Base-by-base conservation (phyloP, 139 green algal genomes). In the Diplosphaera chodatii region DNA sequence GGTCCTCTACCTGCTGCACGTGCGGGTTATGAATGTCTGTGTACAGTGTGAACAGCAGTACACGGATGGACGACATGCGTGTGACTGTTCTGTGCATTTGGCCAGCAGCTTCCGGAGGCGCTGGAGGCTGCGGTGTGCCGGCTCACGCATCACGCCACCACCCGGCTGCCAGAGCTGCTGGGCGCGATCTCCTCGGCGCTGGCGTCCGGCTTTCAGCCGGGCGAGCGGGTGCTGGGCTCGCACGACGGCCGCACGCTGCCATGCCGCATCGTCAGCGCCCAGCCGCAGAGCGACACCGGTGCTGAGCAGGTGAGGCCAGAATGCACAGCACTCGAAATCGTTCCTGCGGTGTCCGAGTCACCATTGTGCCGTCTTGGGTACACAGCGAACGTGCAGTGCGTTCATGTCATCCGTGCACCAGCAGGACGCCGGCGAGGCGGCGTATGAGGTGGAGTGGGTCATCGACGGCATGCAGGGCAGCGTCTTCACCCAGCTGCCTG, bases 91-190 rank as follows among this genome's bases (percentile, higher is more conserved):
- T n/a, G 21, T 55, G 15, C 41, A 32, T 23, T 32, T 23, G 13
- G 37, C 40, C n/a, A n/a, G 72, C 84, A 91, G 81, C 86, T 89
- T 66, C 85, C 85, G 16, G 66, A 69, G 30, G 70, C 79, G 32
- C 75, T 79, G 23, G 83, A 90, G 67, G 69, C 69, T 0, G 48
- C 70, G 1, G 72, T 83, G 2, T 34, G 76, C 4, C 62, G 67
- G 1, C 34, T 81, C n/a, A 78, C 90, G 21, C 83, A 92, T 32
- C 85, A 90, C 32, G 76, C 67, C 41, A 77, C 72, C 5, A 32
- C 76, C 5, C 71, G 68, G 1, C 32, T 76, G 4, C 82, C 88
- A 22, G 75, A 85, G 59, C 73, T 91, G 5, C 32, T 78, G 3
- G 32, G 55, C 34, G 23, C 31, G 18, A 48, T 86, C 23, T 30